These are phyloP conservation scores for Pseudocercospora pini-densiflorae DNA, from an alignment of 2,329 filamentous ascomycete genomes.

Conservation along the genomic window DNA sequence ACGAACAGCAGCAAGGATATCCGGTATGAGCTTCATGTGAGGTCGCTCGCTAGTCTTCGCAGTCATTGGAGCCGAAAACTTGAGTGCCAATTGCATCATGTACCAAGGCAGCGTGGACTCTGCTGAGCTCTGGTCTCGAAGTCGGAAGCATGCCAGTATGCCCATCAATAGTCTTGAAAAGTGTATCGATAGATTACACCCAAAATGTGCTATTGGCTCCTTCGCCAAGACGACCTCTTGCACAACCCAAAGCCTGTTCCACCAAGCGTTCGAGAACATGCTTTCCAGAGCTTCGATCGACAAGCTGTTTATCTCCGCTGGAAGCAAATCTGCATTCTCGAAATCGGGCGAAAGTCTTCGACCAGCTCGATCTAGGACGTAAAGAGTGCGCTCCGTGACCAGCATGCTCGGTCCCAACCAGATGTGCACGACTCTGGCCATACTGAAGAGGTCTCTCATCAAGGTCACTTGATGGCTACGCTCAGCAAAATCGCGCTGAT, in stretches of 20 bases:
- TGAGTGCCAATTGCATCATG: constrained; percentile 2
- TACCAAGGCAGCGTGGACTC: not conserved
- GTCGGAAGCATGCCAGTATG: not conserved
- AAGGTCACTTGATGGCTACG: constrained; percentile 22
- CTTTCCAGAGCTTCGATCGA: not conserved
- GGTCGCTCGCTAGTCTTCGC: not conserved
- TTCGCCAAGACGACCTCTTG: constrained; percentile 1
- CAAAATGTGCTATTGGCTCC: not conserved
- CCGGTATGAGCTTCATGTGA: constrained; percentile 4
- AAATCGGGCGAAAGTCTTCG: not conserved
- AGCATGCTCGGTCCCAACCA: constrained; percentile 6
- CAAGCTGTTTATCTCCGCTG: not conserved
- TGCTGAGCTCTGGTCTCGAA: not conserved
- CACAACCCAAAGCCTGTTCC: not conserved
- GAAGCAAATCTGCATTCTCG: not conserved
- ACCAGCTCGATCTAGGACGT: constrained; percentile 4
- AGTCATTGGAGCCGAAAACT: not conserved
- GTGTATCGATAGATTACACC: not conserved
- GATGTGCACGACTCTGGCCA: not conserved
- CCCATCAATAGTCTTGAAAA: constrained; percentile 1
- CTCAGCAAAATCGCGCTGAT: constrained; percentile 24
- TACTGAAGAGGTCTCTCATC: constrained; percentile 24
- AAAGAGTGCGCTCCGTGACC: not conserved
- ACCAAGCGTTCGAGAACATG: constrained; percentile 4
- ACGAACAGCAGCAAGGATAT: not conserved